Base-by-base conservation (phyloP, 2,329 filamentous ascomycete species). In the Penicillium corylophilum region DNA sequence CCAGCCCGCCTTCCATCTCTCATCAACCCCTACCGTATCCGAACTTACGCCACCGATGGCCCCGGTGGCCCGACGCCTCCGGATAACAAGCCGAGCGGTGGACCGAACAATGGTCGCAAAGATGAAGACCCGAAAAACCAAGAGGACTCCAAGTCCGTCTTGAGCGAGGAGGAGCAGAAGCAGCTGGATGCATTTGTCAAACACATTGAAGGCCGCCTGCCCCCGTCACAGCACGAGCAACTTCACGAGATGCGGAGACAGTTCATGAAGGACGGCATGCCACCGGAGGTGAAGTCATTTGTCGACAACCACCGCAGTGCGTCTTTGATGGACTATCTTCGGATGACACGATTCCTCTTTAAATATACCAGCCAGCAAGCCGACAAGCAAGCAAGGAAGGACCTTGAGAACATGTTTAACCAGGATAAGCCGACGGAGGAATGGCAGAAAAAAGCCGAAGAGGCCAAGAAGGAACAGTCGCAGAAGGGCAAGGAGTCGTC, bases 211-310 rank as follows among this genome's bases (percentile, higher is more conserved):
- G 76, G 79, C 54, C 77, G 77, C 45, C 71, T 90, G 50, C 86
- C 87, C 7, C 76, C 79, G 48, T 77, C 79, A n/a, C 84, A 89
- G 71, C 77, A 77, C 35, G 72, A 82, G 45, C 74, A 79, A 20
- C 70, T 91, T 52, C 78, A 84, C 52, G 77, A 82, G 43, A 77
- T 85, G 8, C 72, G 88, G n/a, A 74, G 81, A 54, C 75, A 80
- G 24, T 79, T 93, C 54, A 83, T 85, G 72, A 78, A 79, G 54
- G 79, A 85, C 38, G 90, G 90, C 9, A 82, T 90, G 15, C 89
- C 90, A 1, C 63, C 74, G 20, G 89, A 90, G 65, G 73, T 90
- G 16, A 80, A 82, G 48, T 80, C 86, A 57, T 79, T 87, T 46
- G 80, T 86, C 70, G 77, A 83, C 45, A 78, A 79, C 57, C 73